Conservation (phyloP, 768 basidiomycete genomes). For the Boletus pseudo-olivaceus region DNA sequence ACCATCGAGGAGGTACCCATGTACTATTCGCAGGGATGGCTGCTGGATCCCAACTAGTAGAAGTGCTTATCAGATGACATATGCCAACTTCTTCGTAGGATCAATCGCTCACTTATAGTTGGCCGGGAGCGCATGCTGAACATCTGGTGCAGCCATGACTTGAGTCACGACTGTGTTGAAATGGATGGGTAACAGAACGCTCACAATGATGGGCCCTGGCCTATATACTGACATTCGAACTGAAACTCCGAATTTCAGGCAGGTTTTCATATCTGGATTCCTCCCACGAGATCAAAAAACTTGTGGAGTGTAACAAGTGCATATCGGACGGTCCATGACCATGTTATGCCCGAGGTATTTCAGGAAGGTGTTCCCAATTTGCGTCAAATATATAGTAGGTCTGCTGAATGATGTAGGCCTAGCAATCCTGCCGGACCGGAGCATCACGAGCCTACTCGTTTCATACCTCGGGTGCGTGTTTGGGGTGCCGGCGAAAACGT, state of each 20-base stretch:
- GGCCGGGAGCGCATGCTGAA: slow-evolving; percentile 13
- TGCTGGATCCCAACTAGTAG: slow-evolving; percentile 23
- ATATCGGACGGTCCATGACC: too few relatives aligned
- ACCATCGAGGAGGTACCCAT: slow-evolving; percentile 29
- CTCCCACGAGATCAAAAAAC: too few relatives aligned
- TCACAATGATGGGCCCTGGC: background rate
- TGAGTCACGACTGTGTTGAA: background rate
- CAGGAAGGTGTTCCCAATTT: background rate
- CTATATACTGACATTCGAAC: background rate
- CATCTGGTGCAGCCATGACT: slow-evolving; percentile 22
- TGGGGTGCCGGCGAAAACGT: background rate
- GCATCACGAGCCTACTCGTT: background rate
- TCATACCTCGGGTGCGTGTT: background rate
- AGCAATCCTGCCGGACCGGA: background rate
- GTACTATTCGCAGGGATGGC: slow-evolving; percentile 21
- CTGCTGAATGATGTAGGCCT: background rate
- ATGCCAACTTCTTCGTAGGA: background rate
- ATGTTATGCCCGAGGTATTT: too few relatives aligned
- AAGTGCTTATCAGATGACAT: background rate
- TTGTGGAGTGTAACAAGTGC: too few relatives aligned
- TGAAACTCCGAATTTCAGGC: too few relatives aligned
- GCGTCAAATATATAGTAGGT: background rate
- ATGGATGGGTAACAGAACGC: background rate
- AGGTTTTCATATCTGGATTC: too few relatives aligned
- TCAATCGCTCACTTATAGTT: slow-evolving; percentile 16